Base-by-base conservation (phyloP, 306 rosid species). In the Rosa rugosa region DNA sequence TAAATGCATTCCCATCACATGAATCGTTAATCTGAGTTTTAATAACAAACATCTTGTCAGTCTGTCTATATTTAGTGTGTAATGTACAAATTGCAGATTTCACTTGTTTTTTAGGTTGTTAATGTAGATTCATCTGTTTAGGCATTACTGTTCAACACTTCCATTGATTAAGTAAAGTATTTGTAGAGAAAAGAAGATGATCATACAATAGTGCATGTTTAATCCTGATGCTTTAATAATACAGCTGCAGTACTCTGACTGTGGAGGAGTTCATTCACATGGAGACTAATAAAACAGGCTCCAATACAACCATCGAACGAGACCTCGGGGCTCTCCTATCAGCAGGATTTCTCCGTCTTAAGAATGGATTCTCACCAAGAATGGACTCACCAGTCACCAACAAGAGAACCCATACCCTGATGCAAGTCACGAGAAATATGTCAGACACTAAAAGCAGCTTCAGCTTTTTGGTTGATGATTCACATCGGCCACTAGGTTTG, bases 331-430 rank as follows among this genome's bases (percentile, higher is more conserved):
- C 77, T 60, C 72, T 73, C 25, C 72, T 76, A n/a, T 38, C 84
- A 13, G 78, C 79, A 18, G 77, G 76, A 41, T 84, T 74, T 47
- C 81, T 83, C 64, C 77, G 79, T 51, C 77, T 85, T 59, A 82
- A 59, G 67, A 87, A 82, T 20, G 72, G 72, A 67, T 81, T 63
- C 36, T 51, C 77, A 10, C 82, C 87, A 16, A 80, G 79, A 78
- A 91, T 86, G 97, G 88, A 87, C 77, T 81, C 83, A 2, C 88
- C 88, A 0, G 83, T 84, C 41, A 79, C 81, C 12, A 84, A 75
- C 90, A 93, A 82, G 88, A 81, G 66, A 80, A 81, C 49, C 5
- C 88, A 84, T 14, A 81, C 98, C 8, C 85, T 91, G 34, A 84
- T 83, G 86, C 84, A 88, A 78, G 79, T 76, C 72, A 91, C 91